Percentiles rank a stretch among this genome's conserved stretches.
Evolutionary conservation across 2,329 filamentous ascomycete species (phyloP).

Genomic region (Fusarium sp.): DNA sequence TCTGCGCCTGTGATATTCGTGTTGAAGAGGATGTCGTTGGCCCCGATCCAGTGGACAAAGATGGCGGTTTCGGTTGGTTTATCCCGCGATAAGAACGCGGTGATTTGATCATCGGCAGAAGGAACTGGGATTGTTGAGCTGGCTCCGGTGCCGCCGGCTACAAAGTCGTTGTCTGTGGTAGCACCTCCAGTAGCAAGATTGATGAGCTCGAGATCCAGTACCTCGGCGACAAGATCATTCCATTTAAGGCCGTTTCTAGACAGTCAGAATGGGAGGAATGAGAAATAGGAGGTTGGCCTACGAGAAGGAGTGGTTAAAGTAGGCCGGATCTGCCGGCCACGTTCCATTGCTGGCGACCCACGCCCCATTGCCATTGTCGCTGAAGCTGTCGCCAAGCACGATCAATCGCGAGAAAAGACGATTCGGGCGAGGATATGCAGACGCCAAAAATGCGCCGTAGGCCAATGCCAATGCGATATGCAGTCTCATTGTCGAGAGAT

Average conservation of each 20-base stretch:
- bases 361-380: constrained; percentile 32
- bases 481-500: not conserved
- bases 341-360: constrained; percentile 31
- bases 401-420: constrained; percentile 5
- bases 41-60: constrained; percentile 33
- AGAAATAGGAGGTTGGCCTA: accelerated
- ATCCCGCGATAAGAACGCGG: constrained; percentile 15
- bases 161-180: constrained; percentile 22
- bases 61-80: constrained; percentile 1
- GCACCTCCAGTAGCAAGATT: constrained; percentile 30
- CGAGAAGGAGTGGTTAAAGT: constrained; percentile 31
- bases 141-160: constrained; percentile 25
- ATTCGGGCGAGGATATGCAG: not conserved
- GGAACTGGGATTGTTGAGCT: constrained; percentile 21
- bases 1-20: constrained; percentile 25
- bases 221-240: constrained; percentile 20
- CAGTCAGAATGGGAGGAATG: not conserved
- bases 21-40: constrained; percentile 31
- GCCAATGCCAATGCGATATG: not conserved
- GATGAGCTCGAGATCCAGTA: constrained; percentile 18
- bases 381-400: constrained; percentile 37
- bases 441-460: not conserved
- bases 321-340: constrained; percentile 32
- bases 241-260: constrained; percentile 21
- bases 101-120: constrained; percentile 21